These are phyloP conservation scores for Termitomyces sp. DNA, from an alignment of 768 basidiomycete genomes.

Conservation along the genomic window DNA sequence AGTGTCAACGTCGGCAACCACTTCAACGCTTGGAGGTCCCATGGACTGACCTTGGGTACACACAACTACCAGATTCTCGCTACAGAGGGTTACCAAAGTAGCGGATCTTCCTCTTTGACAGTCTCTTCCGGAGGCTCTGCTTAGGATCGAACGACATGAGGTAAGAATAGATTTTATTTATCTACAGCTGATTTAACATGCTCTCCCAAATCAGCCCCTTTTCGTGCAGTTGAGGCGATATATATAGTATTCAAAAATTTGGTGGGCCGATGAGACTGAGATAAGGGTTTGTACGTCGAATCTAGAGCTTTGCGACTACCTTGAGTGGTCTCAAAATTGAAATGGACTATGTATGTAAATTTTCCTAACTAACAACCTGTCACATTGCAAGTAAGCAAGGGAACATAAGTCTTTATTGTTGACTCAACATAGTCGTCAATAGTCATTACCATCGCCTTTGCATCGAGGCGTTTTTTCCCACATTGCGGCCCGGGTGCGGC, in stretches of 20 bases:
- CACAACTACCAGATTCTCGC: constrained; percentile 48
- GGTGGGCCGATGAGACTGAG: background rate
- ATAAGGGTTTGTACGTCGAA: background rate
- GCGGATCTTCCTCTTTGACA: constrained; percentile 27
- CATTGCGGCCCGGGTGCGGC: no score
- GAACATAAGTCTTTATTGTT: no score
- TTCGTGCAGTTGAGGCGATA: background rate
- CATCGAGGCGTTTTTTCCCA: no score
- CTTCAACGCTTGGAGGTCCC: constrained; percentile 40
- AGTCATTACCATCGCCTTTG: no score
- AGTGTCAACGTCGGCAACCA: constrained; percentile 37
- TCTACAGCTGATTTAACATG: background rate
- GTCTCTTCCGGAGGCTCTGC: constrained; percentile 5
- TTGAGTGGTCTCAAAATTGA: background rate
- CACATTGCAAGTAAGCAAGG: no score
- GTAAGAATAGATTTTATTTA: background rate
- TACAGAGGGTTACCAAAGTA: constrained; percentile 44
- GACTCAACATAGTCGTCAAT: no score
- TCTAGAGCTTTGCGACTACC: background rate
- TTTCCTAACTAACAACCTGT: no score
- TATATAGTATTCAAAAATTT: background rate
- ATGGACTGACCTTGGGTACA: constrained; percentile 39
- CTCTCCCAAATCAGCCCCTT: background rate
- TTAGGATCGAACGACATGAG: background rate
- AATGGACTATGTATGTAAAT: background rate